Evolutionary conservation across 106 monocot genomes (phyloP).

Genomic region (Platanthera guangdongensis): DNA sequence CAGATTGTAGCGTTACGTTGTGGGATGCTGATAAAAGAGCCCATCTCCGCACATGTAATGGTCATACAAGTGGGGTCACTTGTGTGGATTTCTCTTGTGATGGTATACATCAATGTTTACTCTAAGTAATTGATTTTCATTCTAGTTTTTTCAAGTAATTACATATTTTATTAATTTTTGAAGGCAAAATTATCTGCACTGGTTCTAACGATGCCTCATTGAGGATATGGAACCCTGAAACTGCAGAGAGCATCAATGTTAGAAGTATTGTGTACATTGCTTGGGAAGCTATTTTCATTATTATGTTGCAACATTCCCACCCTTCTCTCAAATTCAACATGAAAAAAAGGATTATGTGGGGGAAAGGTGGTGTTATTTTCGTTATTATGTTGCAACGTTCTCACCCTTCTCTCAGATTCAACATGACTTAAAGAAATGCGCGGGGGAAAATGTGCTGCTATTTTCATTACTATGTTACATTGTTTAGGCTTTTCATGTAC

Average conservation of each 20-base stretch:
- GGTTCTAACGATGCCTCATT: conserved; percentile 92
- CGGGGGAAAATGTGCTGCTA: too few species aligned
- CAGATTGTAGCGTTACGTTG: conserved; percentile 74
- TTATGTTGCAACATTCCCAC: too few species aligned
- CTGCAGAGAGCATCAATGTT: conserved; percentile 54
- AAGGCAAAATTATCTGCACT: conserved; percentile 85
- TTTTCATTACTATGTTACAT: too few species aligned
- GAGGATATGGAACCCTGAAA: conserved; percentile 86
- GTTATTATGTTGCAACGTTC: too few species aligned
- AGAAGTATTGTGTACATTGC: conserved; percentile 34
- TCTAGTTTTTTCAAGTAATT: background rate
- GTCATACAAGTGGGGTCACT: conserved; percentile 74
- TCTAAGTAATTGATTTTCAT: background rate
- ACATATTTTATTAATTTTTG: conserved; percentile 6
- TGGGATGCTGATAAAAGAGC: conserved; percentile 81
- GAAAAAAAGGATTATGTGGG: too few species aligned
- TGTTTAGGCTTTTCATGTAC: too few species aligned
- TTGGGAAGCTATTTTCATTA: too few species aligned
- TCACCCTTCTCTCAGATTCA: too few species aligned
- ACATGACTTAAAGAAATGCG: too few species aligned
- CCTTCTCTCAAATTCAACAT: too few species aligned
- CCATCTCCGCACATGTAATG: conserved; percentile 63
- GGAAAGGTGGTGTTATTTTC: too few species aligned
- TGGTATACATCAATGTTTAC: conserved; percentile 37
- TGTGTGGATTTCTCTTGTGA: conserved; percentile 97